phyloP scores from a whole-genome alignment of 495 filamentous ascomycete genomes.

The Talaromyces borbonicus region DNA sequence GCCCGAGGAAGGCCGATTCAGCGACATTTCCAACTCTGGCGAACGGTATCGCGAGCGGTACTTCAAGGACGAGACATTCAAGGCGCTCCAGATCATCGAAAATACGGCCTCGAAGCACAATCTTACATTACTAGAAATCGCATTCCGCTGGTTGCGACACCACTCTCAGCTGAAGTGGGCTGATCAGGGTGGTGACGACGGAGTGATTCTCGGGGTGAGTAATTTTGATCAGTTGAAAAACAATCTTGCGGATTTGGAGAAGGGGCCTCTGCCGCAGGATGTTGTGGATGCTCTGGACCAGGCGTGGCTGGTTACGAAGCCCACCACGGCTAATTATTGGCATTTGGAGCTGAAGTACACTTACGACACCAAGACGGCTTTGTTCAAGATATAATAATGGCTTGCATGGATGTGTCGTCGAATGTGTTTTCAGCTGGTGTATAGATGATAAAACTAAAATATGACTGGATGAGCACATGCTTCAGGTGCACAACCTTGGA shows the following conservation, averaged over 20 bases:
- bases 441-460: too few species aligned
- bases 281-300: conserved; percentile 43
- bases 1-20: conserved; percentile 32
- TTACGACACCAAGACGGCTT: conserved; percentile 59
- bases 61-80: conserved; percentile 38
- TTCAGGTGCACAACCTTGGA: too few species aligned
- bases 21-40: conserved; percentile 30
- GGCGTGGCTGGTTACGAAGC: conserved; percentile 50
- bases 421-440: too few species aligned
- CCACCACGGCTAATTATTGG: conserved; percentile 64
- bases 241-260: conserved; percentile 46
- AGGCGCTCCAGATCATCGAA: conserved; percentile 35
- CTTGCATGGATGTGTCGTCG: not conserved
- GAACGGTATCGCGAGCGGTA: conserved; percentile 29
- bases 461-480: too few species aligned
- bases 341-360: conserved; percentile 66
- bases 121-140: conserved; percentile 34
- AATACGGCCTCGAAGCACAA: conserved; percentile 33
- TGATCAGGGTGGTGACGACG: conserved; percentile 28
- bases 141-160: conserved; percentile 38
- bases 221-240: conserved; percentile 39
- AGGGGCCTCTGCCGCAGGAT: conserved; percentile 45
- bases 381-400: conserved; percentile 37
- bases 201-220: conserved; percentile 46
- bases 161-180: conserved; percentile 27